Evolutionary conservation across 2,329 filamentous ascomycete genomes (phyloP).

Genomic region (Teratosphaeriaceae sp.): DNA sequence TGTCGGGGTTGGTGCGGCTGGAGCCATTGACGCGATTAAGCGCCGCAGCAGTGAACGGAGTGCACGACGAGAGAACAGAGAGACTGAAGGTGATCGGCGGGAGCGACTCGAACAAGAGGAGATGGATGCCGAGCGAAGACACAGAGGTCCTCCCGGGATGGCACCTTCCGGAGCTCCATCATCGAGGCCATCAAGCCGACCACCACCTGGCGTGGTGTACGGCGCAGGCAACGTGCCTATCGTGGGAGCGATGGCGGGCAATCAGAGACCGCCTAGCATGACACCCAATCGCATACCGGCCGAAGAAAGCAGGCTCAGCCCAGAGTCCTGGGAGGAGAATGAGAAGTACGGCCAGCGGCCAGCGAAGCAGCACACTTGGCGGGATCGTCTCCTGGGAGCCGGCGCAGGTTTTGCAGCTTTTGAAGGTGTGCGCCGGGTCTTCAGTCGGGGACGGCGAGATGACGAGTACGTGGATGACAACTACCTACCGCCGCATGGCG

Average conservation of each 20-base stretch:
- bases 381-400: slow-evolving; percentile 39
- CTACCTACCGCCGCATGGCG: slow-evolving; percentile 38
- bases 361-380: slow-evolving; percentile 34
- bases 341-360: slow-evolving; percentile 35
- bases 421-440: slow-evolving; percentile 43
- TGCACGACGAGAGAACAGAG: slow-evolving; percentile 1
- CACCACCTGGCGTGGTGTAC: slow-evolving; percentile 11
- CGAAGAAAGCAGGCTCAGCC: slow-evolving; percentile 19
- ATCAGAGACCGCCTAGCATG: neutral
- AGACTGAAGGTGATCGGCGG: neutral
- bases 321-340: slow-evolving; percentile 30
- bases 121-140: slow-evolving; percentile 9
- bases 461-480: slow-evolving; percentile 49
- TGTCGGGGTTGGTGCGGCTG: slow-evolving; percentile 50
- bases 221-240: slow-evolving; percentile 8
- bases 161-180: slow-evolving; percentile 5
- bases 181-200: slow-evolving; percentile 13
- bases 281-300: neutral
- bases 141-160: neutral
- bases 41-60: slow-evolving; percentile 14
- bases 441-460: slow-evolving; percentile 49
- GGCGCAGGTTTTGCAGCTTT: slow-evolving; percentile 38
- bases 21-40: slow-evolving; percentile 52
- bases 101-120: slow-evolving; percentile 25
- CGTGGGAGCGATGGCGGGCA: neutral